Percentiles rank a stretch among this genome's conserved stretches.
Conservation (phyloP, 768 basidiomycete genomes). For the Imleria badia region DNA sequence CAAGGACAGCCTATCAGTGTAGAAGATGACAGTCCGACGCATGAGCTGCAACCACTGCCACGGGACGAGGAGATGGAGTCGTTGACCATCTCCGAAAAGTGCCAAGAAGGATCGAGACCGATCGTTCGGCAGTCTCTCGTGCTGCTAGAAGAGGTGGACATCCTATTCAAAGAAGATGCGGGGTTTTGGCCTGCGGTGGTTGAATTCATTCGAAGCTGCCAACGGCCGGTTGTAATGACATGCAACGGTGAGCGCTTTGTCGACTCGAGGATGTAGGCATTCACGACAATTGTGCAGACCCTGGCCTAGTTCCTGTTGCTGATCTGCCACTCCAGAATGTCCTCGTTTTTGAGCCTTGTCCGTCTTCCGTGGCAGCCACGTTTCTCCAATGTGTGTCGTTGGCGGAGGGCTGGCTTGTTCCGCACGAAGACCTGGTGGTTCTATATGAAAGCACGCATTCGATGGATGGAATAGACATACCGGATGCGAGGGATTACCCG, state of each 20-base stretch:
- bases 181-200: slow-evolving; percentile 86
- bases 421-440: slow-evolving; percentile 40
- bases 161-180: slow-evolving; percentile 82
- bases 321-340: slow-evolving; percentile 78
- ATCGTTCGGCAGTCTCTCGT: slow-evolving; percentile 80
- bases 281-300: slow-evolving; percentile 47
- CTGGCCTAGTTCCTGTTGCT: slow-evolving; percentile 62
- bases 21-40: slow-evolving; percentile 11
- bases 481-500: slow-evolving; percentile 37
- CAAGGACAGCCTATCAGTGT: slow-evolving; percentile 21
- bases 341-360: slow-evolving; percentile 64
- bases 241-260: slow-evolving; percentile 72
- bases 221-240: slow-evolving; percentile 88
- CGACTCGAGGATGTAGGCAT: slow-evolving; percentile 9
- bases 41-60: background rate
- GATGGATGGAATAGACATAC: slow-evolving; percentile 24
- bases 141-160: slow-evolving; percentile 93
- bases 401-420: slow-evolving; percentile 51
- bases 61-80: slow-evolving; percentile 1
- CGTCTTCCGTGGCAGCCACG: slow-evolving; percentile 51
- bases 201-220: slow-evolving; percentile 77
- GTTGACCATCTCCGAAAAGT: background rate
- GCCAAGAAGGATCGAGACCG: slow-evolving; percentile 17
- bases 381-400: slow-evolving; percentile 68
- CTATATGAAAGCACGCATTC: slow-evolving; percentile 43